Percentiles rank a stretch among this genome's conserved stretches.
Conservation (phyloP, 2,329 filamentous ascomycete species). For the Zymoseptoria tritici region DNA sequence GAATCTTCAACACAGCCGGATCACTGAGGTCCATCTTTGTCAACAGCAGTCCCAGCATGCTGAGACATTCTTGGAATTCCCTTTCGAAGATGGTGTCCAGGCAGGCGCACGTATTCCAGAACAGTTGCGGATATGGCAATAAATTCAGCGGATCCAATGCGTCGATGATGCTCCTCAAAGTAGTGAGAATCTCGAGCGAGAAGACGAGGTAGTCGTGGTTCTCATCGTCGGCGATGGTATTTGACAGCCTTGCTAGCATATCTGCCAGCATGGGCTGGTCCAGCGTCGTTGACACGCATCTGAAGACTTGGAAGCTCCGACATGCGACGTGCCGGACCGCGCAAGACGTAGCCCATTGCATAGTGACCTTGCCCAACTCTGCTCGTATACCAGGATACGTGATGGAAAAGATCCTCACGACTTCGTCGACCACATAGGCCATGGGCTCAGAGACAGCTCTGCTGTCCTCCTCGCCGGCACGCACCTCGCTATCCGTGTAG, state of each 20-base stretch:
- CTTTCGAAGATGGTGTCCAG: slow-evolving; percentile 93
- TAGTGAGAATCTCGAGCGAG: slow-evolving; percentile 95
- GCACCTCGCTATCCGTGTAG: slow-evolving; percentile 87
- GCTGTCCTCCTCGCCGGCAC: slow-evolving; percentile 53
- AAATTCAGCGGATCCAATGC: slow-evolving; percentile 74
- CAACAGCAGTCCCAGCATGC: slow-evolving; percentile 83
- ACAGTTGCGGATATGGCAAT: slow-evolving; percentile 84
- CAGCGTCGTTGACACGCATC: slow-evolving; percentile 82
- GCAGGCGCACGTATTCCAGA: slow-evolving; percentile 96
- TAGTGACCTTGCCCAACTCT: slow-evolving; percentile 79
- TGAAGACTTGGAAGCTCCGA: slow-evolving; percentile 93
- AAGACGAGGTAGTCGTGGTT: slow-evolving; percentile 84
- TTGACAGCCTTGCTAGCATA: slow-evolving; percentile 90
- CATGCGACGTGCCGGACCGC: slow-evolving; percentile 92
- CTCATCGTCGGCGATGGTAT: slow-evolving; percentile 93
- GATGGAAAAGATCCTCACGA: slow-evolving; percentile 77
- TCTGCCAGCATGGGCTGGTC: slow-evolving; percentile 94
- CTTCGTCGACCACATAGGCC: slow-evolving; percentile 72
- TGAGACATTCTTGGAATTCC: slow-evolving; percentile 84
- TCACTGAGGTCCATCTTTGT: slow-evolving; percentile 75
- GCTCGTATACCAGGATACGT: slow-evolving; percentile 82
- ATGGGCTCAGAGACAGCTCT: slow-evolving; percentile 78
- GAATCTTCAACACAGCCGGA: slow-evolving; percentile 57
- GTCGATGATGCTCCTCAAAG: slow-evolving; percentile 80
- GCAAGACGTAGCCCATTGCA: slow-evolving; percentile 95